Percentiles rank a stretch among this genome's conserved stretches.
Evolutionary conservation across 495 filamentous ascomycete genomes (phyloP).

Genomic region (Mytilinidion resinicola): DNA sequence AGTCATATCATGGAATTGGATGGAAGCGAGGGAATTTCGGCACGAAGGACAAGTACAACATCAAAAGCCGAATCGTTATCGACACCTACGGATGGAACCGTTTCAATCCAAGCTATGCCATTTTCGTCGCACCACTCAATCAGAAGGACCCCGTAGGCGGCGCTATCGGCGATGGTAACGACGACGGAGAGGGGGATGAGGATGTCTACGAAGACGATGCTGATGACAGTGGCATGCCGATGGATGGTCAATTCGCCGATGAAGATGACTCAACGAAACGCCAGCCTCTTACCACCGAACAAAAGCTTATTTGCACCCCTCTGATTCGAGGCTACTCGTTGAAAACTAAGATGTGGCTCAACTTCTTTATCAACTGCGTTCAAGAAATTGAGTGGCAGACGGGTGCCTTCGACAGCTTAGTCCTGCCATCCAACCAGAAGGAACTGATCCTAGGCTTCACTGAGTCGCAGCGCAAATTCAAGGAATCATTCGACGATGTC

Average conservation of each 20-base stretch:
- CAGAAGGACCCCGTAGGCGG: conserved; percentile 26
- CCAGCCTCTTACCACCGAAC: conserved; percentile 32
- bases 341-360: conserved; percentile 44
- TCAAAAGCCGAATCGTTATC: conserved; percentile 52
- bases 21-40: conserved; percentile 29
- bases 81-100: conserved; percentile 44
- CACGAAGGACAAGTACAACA: conserved; percentile 41
- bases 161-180: neutral
- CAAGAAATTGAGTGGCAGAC: conserved; percentile 39
- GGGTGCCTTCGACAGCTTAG: conserved; percentile 43
- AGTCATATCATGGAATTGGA: conserved; percentile 50
- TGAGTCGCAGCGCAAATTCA: conserved; percentile 41
- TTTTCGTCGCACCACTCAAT: conserved; percentile 28
- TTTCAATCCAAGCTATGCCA: conserved; percentile 36
- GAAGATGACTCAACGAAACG: conserved; percentile 31
- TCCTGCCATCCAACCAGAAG: conserved; percentile 42
- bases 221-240: conserved; percentile 35
- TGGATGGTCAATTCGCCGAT: conserved; percentile 35
- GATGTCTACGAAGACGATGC: conserved; percentile 24
- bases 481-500: conserved; percentile 46
- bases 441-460: conserved; percentile 49
- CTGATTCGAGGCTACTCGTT: conserved; percentile 41
- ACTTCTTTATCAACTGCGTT: conserved; percentile 40
- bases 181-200: conserved; percentile 24
- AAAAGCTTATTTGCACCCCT: conserved; percentile 35